Evolutionary conservation across 2,329 filamentous ascomycete species (phyloP), one percentile per base, ranked within the genome.

Genomic region (Xylariaceae sp.): DNA sequence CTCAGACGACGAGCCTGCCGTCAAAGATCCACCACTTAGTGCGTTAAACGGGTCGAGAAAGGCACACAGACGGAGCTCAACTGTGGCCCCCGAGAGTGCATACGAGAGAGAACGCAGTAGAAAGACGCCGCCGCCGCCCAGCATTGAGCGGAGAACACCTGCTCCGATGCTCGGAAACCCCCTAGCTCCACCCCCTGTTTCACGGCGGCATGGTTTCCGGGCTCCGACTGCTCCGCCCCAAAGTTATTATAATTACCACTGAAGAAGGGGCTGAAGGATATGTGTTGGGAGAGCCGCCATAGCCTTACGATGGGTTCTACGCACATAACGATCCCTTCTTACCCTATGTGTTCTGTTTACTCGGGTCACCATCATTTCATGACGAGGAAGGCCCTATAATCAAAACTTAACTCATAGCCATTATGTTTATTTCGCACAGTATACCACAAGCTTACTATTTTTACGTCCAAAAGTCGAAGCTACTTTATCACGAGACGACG

Each of bases 11-110:
- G 84, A 86, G 33, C 71, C 78, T 2, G 73, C 74, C 13, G 82
- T 87, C 29, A 81, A 81, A 62, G 80, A 86, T 52, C 84, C 84
- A 26, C 83, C 83, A 3, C 70, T 87, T 57, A 82, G 79, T 61
- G 79, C 79, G 50, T 72, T 82, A 52, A 75, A 69, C 55, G 77
- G 76, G 52, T 72, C 75, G 26, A 75, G 79, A 45, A 82, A 81
- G 66, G 68, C 70, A 29, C 69, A 67, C 41, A 74, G 80, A 29
- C 76, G 80, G 49, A 67, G 65, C 41, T 67, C 66, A 6, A 63
- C 68, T n/a, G 68, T 76, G 20, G 72, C 72, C n/a, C 70, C 70
- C 53, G 70, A 73, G 3, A 70, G 69, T 39, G 61, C 72, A 23
- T 67, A 70, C 30, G 70, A 73, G 20, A 64, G 70, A 53, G 56